Evolutionary conservation across 1,284 basidiomycete genomes (phyloP).

Genomic region (Trichosporon ovoides): DNA sequence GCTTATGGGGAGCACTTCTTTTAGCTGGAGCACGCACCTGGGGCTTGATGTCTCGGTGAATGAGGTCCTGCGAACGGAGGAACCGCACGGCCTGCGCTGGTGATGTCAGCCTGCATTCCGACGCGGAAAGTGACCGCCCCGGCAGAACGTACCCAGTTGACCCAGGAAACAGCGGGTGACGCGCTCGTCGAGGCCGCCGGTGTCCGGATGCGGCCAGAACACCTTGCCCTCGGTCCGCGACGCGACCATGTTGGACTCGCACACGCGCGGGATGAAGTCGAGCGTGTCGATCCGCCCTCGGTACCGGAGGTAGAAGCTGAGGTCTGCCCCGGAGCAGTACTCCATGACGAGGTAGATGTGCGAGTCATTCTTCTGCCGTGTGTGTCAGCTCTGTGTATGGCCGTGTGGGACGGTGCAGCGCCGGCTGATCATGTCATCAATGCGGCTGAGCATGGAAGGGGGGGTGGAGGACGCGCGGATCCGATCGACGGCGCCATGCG

Average conservation of each 20-base stretch:
- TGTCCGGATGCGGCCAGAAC: constrained; percentile 83
- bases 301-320: constrained; percentile 94
- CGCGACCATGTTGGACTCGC: constrained; percentile 50
- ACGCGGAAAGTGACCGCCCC: not conserved
- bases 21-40: constrained; percentile 55
- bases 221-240: constrained; percentile 53
- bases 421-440: not conserved
- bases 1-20: not conserved
- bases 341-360: constrained; percentile 99
- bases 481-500: not conserved
- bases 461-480: not conserved
- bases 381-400: not conserved
- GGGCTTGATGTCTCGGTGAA: constrained; percentile 96
- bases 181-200: constrained; percentile 83
- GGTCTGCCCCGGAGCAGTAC: constrained; percentile 90
- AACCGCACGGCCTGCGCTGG: constrained; percentile 88
- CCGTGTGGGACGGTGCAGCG: constrained; percentile 6
- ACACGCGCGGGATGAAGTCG: constrained; percentile 63
- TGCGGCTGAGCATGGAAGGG: not conserved
- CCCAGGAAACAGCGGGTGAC: constrained; percentile 89
- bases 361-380: constrained; percentile 70
- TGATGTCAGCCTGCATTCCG: constrained; percentile 12
- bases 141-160: constrained; percentile 65
- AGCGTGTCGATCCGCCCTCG: constrained; percentile 78
- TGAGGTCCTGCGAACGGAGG: constrained; percentile 78